These are phyloP conservation scores for Eucalyptus erythrocorys DNA, from an alignment of 345 rosid genomes.

Conservation along the genomic window DNA sequence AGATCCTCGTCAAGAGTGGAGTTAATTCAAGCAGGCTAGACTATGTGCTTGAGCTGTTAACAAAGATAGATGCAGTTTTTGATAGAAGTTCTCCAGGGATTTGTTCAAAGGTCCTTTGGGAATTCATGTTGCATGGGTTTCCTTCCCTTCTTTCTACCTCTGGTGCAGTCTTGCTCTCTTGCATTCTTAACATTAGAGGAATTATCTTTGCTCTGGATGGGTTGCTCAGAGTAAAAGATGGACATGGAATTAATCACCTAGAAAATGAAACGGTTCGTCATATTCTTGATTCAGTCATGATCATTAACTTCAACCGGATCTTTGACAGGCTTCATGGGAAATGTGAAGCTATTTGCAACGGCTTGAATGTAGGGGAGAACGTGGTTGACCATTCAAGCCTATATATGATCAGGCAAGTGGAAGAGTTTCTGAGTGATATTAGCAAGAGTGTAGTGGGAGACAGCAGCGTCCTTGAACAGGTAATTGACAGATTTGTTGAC, in stretches of 20 bases:
- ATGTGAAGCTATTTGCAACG: constrained; percentile 54
- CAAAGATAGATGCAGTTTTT: constrained; percentile 39
- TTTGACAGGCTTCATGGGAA: constrained; percentile 53
- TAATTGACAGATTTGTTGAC: constrained; percentile 52
- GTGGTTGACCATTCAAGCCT: constrained; percentile 50
- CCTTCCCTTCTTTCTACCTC: constrained; percentile 50
- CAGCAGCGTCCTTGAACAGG: constrained; percentile 53
- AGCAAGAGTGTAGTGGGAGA: constrained; percentile 36
- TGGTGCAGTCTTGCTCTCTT: constrained; percentile 67
- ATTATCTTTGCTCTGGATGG: constrained; percentile 49
- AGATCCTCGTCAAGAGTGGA: constrained; percentile 51
- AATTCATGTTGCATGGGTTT: constrained; percentile 79
- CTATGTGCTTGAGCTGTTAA: constrained; percentile 36
- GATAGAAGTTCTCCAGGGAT: constrained; percentile 54
- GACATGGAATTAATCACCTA: constrained; percentile 16
- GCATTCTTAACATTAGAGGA: constrained; percentile 54
- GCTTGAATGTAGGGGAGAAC: constrained; percentile 32
- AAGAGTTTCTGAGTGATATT: constrained; percentile 49
- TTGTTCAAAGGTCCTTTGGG: constrained; percentile 59
- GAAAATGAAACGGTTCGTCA: constrained; percentile 37
- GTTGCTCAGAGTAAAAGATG: constrained; percentile 34
- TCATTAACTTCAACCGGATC: constrained; percentile 59
- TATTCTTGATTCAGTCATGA: constrained; percentile 56
- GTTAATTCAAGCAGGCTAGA: constrained; percentile 36
- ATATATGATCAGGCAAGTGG: constrained; percentile 76